phyloP scores from a whole-genome alignment of 371 early-diverging fungal species.

The Zychaea mexicana region DNA sequence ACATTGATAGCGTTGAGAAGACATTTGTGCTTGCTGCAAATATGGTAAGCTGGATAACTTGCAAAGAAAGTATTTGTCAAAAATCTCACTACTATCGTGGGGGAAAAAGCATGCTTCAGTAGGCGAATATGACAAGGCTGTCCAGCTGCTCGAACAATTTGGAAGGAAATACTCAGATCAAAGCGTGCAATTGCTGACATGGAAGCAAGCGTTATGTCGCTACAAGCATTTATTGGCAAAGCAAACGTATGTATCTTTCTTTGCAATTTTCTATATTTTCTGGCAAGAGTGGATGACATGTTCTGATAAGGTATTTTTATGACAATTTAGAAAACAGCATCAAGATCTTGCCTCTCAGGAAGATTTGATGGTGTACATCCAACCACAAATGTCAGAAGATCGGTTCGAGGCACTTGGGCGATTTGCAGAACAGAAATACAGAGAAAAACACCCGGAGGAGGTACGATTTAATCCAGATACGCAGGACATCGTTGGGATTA shows the following conservation, averaged over 20 bases:
- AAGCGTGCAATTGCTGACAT: constrained; percentile 27
- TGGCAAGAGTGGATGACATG: background rate
- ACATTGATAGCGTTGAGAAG: constrained; percentile 32
- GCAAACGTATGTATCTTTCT: background rate
- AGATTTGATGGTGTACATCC: background rate
- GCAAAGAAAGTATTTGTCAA: no score
- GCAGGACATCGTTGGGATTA: background rate
- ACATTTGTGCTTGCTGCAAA: constrained; percentile 22
- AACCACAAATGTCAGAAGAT: background rate
- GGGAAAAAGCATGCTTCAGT: constrained; percentile 20
- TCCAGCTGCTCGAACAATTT: constrained; percentile 21
- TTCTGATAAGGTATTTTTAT: no score
- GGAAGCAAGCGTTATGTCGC: constrained; percentile 21
- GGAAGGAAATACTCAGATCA: constrained; percentile 21
- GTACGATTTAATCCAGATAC: background rate
- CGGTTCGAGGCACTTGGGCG: background rate
- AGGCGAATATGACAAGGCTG: constrained; percentile 29
- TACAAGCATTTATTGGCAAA: constrained; percentile 3
- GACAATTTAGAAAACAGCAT: constrained; percentile 1
- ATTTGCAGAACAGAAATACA: constrained; percentile 5
- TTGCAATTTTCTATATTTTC: background rate
- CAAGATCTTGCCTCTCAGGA: background rate
- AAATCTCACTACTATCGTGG: no score
- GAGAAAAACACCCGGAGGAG: background rate
- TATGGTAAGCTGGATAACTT: constrained; percentile 33